Evolutionary conservation across 768 basidiomycete species (phyloP), one percentile per base, ranked within the genome.

Genomic region (Mycena belliarum): DNA sequence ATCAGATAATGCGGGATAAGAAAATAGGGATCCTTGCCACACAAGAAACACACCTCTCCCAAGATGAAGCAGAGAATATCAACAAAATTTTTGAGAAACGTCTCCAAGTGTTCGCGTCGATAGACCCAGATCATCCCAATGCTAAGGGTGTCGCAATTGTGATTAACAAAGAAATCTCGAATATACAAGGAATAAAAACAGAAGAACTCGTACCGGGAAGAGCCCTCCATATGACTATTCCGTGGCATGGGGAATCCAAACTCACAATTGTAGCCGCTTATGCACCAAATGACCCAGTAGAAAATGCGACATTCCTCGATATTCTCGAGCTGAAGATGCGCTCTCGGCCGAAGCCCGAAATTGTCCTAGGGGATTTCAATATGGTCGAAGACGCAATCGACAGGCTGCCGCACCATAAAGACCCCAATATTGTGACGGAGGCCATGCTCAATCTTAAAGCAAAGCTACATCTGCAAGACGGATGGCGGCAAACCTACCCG

Each of bases 341-440:
- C 9, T 1, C 6, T 0, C 15, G 47, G 1, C n/a, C 20, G 1
- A 28, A 37, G 21, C 44, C 51, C 1, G 37, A 52, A 18, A n/a
- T 46, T 7, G 3, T 26, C 4, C 35, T 46, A 0, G 57, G 57
- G 0, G 57, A 63, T 32, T 50, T 33, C 15, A 64, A 61, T 26
- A 44, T 64, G 44, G 55, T 61, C 12, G 63, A 64, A n/a, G 59
- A 64, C 24, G 32, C 24, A 0, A 54, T 57, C 1, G 59, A 64
- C 28, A 23, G 63, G 6, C 18, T 64, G 1, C 59, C 59, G 1
- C 38, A 47, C 18, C 49, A 54, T 16, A 26, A 23, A 4, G 63
- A 64, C 33, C 16, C 33, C 2, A 18, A 1, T 2, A 15, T 3
- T 16, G 50, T 55, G n/a, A 53, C 43, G 0, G 52, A 52, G 7